These are phyloP conservation scores for Rhizopogon roseolus DNA, from an alignment of 768 basidiomycete species.

Conservation along the genomic window DNA sequence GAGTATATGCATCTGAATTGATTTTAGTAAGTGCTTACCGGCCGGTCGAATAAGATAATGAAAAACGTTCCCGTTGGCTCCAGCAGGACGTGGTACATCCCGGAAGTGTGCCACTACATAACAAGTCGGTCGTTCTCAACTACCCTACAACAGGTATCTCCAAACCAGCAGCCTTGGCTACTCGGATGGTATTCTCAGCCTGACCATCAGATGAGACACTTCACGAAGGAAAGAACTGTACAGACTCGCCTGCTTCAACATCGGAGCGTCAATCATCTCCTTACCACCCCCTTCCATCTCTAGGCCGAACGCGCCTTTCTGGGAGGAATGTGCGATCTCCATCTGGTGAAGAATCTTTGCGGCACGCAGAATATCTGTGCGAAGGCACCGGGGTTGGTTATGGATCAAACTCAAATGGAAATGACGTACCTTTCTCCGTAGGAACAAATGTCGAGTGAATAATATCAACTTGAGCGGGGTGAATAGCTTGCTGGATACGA, in stretches of 20 bases:
- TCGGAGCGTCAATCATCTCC: slow-evolving; percentile 90
- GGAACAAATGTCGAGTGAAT: slow-evolving; percentile 83
- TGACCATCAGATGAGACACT: slow-evolving; percentile 12
- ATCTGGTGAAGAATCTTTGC: slow-evolving; percentile 66
- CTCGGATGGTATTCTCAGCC: slow-evolving; percentile 48
- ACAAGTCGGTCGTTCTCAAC: not conserved
- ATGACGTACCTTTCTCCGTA: slow-evolving; percentile 50
- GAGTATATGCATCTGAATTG: not conserved
- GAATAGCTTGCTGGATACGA: slow-evolving; percentile 80
- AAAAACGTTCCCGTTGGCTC: no score
- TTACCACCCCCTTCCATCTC: slow-evolving; percentile 49
- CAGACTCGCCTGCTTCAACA: slow-evolving; percentile 69
- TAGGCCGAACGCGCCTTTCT: slow-evolving; percentile 69
- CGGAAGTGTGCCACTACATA: no score
- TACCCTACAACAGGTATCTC: slow-evolving; percentile 41
- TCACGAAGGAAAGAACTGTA: not conserved
- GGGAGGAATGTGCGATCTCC: slow-evolving; percentile 47
- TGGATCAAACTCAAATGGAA: not conserved
- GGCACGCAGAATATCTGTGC: slow-evolving; percentile 71
- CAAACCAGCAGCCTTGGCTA: slow-evolving; percentile 52
- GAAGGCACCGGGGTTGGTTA: not conserved
- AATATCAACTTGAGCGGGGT: slow-evolving; percentile 75
- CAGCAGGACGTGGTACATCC: not conserved
- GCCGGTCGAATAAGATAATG: not conserved
- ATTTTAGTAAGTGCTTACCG: not conserved